Evolutionary conservation across 352 stramenopile species (phyloP).

Genomic region (Phytophthora ohioensis): DNA sequence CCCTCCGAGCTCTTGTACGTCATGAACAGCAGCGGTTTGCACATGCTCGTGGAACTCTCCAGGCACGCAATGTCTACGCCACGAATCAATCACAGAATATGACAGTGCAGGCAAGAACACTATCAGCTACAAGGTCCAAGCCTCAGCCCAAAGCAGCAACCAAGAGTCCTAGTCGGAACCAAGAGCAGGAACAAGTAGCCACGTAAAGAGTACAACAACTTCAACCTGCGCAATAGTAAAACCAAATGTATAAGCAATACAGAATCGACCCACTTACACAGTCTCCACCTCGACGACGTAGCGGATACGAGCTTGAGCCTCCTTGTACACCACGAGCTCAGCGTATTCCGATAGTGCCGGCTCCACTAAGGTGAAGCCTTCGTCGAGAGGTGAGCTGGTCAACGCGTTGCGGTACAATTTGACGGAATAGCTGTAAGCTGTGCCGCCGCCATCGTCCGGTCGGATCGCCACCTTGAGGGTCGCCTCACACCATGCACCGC

Average conservation of each 20-base stretch:
- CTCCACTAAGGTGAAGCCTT: constrained; percentile 31
- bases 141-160: constrained; percentile 5
- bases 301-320: constrained; percentile 71
- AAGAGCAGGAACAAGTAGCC: constrained; percentile 34
- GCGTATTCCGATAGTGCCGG: constrained; percentile 48
- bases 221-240: constrained; percentile 17
- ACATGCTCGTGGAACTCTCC: constrained; percentile 66
- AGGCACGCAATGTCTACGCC: constrained; percentile 75
- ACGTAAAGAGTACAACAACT: constrained; percentile 16
- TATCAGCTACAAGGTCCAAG: constrained; percentile 22
- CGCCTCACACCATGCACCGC: constrained; percentile 36
- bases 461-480: constrained; percentile 40
- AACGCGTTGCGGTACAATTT: constrained; percentile 68
- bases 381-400: constrained; percentile 18
- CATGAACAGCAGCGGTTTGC: constrained; percentile 68
- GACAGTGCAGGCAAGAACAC: constrained; percentile 41
- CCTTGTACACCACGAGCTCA: constrained; percentile 83
- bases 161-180: constrained; percentile 24
- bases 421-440: constrained; percentile 43
- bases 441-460: constrained; percentile 14
- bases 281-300: constrained; percentile 83
- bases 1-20: constrained; percentile 59
- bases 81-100: constrained; percentile 56
- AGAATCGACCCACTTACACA: constrained; percentile 12
- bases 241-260: constrained; percentile 3